These are phyloP conservation scores for Schwanniomyces etchellsii DNA, from an alignment of 1,139 yeast genomes.

Conservation along the genomic window DNA sequence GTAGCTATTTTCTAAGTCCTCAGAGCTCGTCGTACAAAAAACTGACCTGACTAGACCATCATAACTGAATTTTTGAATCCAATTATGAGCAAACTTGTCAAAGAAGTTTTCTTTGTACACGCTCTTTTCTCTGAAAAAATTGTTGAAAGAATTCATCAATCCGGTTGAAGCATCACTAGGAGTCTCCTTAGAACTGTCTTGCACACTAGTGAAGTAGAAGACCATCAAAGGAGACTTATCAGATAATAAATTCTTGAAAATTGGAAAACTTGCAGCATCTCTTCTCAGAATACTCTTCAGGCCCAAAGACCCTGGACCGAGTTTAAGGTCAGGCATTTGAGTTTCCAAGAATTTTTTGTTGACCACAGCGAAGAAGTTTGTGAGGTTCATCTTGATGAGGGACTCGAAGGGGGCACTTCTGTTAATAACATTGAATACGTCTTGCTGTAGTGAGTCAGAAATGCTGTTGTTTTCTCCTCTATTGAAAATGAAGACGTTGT, in stretches of 20 bases:
- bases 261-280: slow-evolving; percentile 14
- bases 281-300: background rate
- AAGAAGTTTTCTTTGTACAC: slow-evolving; percentile 27
- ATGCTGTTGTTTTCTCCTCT: slow-evolving; percentile 14
- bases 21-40: slow-evolving; percentile 32
- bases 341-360: slow-evolving; percentile 14
- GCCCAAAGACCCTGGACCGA: background rate
- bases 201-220: slow-evolving; percentile 22
- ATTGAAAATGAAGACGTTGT: slow-evolving; percentile 30
- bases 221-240: slow-evolving; percentile 26
- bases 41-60: slow-evolving; percentile 31
- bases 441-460: slow-evolving; percentile 7
- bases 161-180: slow-evolving; percentile 7
- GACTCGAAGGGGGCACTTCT: slow-evolving; percentile 29
- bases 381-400: slow-evolving; percentile 24
- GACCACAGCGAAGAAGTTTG: slow-evolving; percentile 28
- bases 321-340: slow-evolving; percentile 1
- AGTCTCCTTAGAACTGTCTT: background rate
- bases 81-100: slow-evolving; percentile 34
- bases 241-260: slow-evolving; percentile 15
- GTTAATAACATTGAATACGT: slow-evolving; percentile 4
- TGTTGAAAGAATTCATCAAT: slow-evolving; percentile 17
- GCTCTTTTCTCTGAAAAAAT: slow-evolving; percentile 13
- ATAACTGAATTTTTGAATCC: slow-evolving; percentile 29
- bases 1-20: slow-evolving; percentile 19